A percentile compares a stretch with the other conserved stretches of the same genome.
Conservation (phyloP, 2,329 filamentous ascomycete genomes). For the Tricladium varicosporioides region DNA sequence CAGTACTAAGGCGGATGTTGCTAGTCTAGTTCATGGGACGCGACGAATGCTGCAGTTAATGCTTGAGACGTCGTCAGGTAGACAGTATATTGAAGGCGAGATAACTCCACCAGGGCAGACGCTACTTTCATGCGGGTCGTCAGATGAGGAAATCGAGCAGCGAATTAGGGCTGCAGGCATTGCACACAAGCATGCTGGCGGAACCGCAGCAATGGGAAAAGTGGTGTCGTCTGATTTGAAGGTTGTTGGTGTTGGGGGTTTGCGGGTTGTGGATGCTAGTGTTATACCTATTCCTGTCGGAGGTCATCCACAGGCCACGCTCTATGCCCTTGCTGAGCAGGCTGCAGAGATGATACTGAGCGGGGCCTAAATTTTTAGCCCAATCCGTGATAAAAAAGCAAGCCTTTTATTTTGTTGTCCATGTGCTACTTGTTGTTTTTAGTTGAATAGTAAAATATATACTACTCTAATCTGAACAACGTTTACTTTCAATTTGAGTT, state of each 20-base stretch:
- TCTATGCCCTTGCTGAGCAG: constrained; percentile 2
- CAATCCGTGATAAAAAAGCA: no score
- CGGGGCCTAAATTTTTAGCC: no score
- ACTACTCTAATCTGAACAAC: no score
- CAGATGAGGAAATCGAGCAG: constrained; percentile 12
- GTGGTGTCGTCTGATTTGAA: constrained; percentile 47
- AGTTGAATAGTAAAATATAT: no score
- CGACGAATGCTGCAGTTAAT: neutral
- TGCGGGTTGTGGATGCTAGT: constrained; percentile 49
- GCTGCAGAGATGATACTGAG: no score
- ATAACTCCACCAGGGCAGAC: constrained; percentile 1
- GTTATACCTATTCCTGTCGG: constrained; percentile 36
- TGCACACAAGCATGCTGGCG: neutral
- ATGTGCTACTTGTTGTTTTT: no score
- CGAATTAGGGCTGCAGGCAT: neutral
- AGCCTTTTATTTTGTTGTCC: no score
- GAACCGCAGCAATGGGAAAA: constrained; percentile 27
- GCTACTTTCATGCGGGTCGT: neutral
- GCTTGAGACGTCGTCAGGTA: constrained; percentile 8
- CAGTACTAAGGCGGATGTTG: constrained; percentile 1
- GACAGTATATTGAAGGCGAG: constrained; percentile 6
- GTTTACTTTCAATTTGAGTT: no score
- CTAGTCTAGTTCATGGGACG: neutral
- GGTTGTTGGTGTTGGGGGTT: constrained; percentile 46
- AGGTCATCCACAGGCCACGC: neutral